These are phyloP conservation scores for Coemansia pectinata DNA, from an alignment of 192 early-diverging fungal species.

Conservation along the genomic window DNA sequence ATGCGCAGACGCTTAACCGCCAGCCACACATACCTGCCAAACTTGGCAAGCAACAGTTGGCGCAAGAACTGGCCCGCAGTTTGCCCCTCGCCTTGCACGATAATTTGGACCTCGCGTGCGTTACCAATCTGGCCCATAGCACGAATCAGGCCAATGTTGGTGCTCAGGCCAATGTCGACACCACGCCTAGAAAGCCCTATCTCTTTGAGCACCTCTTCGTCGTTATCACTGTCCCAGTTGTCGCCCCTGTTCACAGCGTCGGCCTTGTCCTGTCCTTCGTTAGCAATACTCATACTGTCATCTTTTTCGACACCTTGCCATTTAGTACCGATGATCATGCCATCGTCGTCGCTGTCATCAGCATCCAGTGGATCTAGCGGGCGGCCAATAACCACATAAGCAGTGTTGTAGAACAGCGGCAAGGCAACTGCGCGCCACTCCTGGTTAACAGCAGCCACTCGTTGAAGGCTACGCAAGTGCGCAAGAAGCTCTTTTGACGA, in stretches of 20 bases:
- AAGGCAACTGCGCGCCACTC: constrained; percentile 11
- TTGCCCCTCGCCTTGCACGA: neutral
- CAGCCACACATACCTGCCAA: neutral
- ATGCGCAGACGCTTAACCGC: neutral
- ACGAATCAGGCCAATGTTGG: neutral
- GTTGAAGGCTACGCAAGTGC: neutral
- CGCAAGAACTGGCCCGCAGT: neutral
- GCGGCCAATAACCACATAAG: neutral
- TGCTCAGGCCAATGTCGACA: neutral
- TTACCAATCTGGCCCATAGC: neutral
- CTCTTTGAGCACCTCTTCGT: neutral
- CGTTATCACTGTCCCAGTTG: neutral
- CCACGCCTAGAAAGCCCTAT: neutral
- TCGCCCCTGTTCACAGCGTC: neutral
- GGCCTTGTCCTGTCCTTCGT: neutral
- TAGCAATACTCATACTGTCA: neutral
- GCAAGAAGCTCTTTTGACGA: neutral
- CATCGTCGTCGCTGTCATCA: neutral
- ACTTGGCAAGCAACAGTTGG: neutral
- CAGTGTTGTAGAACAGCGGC: constrained; percentile 5
- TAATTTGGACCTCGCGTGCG: neutral
- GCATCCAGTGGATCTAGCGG: neutral
- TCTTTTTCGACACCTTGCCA: neutral
- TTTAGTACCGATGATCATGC: neutral
- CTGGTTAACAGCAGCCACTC: neutral